Conservation (phyloP, 2,329 filamentous ascomycete species). For the Nemania serpens region DNA sequence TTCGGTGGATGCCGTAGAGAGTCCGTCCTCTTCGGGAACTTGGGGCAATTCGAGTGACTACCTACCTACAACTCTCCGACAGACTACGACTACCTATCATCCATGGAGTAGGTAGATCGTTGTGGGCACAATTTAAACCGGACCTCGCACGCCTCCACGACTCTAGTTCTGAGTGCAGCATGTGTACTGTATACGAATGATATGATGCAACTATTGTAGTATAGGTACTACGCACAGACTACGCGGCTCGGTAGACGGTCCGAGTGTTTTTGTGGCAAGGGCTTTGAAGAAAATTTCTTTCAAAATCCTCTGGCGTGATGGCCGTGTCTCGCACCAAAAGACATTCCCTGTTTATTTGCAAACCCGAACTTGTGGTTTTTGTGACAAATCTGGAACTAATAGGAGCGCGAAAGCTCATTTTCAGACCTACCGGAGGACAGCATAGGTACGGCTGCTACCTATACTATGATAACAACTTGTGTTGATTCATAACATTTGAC, state of each 20-base stretch:
- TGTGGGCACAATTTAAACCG: not conserved
- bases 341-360: not conserved
- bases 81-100: not conserved
- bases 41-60: not conserved
- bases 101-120: not conserved
- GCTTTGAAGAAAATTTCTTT: not conserved
- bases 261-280: conserved; percentile 1
- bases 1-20: conserved; percentile 21
- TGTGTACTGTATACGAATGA: not conserved
- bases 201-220: conserved; percentile 4
- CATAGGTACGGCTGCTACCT: not conserved
- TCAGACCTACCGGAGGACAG: too few relatives aligned
- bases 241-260: not conserved
- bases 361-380: not conserved
- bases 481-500: not conserved
- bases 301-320: not conserved
- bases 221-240: too few relatives aligned
- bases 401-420: not conserved
- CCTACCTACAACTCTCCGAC: too few relatives aligned
- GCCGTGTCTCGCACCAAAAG: conserved; percentile 8
- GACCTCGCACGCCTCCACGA: not conserved
- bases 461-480: not conserved
- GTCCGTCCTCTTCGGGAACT: conserved; percentile 9
- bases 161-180: not conserved
- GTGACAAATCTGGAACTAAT: not conserved